A percentile compares a stretch with the other conserved stretches of the same genome.
phyloP scores from a whole-genome alignment of 2,329 filamentous ascomycete genomes.

The Aspergillus ibericus region DNA sequence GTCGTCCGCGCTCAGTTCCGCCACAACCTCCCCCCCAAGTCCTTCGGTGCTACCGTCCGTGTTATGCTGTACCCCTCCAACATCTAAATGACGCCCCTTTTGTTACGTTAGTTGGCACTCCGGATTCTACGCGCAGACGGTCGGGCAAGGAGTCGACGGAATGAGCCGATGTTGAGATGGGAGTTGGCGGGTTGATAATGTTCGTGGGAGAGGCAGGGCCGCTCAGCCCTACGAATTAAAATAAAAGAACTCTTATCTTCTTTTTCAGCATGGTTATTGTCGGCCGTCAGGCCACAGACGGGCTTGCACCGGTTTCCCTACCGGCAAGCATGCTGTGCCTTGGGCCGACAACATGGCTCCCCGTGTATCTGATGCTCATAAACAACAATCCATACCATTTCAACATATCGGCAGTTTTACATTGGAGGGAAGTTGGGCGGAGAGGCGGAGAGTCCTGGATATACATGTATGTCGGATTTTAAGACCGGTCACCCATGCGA shows the following conservation, averaged over 20 bases:
- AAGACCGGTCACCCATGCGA: no score
- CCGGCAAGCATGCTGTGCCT: conserved; percentile 28
- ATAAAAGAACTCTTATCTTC: conserved; percentile 32
- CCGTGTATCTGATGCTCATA: conserved; percentile 38
- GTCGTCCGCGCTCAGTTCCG: conserved; percentile 97
- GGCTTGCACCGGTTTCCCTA: conserved; percentile 22
- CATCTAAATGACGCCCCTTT: conserved; percentile 67
- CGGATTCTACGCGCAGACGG: conserved; percentile 39
- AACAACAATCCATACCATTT: conserved; percentile 38
- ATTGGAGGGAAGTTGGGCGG: neutral
- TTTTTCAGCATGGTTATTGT: conserved; percentile 32
- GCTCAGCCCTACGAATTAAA: conserved; percentile 41
- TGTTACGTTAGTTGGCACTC: conserved; percentile 38
- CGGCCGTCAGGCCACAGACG: conserved; percentile 25
- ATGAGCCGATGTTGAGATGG: conserved; percentile 40
- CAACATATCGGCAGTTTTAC: conserved; percentile 10
- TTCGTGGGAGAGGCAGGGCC: conserved; percentile 43
- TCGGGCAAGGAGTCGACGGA: conserved; percentile 40
- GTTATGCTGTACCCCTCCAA: conserved; percentile 98
- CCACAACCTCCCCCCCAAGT: conserved; percentile 92
- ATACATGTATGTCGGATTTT: neutral
- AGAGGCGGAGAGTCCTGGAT: neutral
- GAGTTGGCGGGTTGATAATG: conserved; percentile 43
- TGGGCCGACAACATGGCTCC: conserved; percentile 31
- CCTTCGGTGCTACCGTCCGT: conserved; percentile 93